Percentiles rank a stretch among this genome's conserved stretches.
phyloP scores from a whole-genome alignment of 2,329 filamentous ascomycete genomes.

The Chalaropsis ovoidea region DNA sequence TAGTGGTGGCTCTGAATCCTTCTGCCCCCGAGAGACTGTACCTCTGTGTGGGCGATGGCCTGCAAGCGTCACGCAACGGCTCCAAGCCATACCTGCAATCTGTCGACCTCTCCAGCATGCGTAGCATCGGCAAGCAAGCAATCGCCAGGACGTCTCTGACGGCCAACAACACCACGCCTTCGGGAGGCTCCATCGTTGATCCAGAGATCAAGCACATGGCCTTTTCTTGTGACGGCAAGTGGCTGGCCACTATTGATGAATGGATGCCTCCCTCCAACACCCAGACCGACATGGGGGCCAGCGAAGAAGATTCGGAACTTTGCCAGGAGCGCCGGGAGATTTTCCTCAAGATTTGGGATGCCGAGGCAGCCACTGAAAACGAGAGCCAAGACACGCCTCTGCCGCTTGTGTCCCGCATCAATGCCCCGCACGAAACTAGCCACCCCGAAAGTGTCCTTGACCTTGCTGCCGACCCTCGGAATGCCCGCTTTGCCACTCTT shows the following conservation, averaged over 20 bases:
- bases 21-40: conserved; percentile 53
- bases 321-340: conserved; percentile 54
- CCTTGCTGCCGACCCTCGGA: conserved; percentile 58
- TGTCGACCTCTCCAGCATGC: conserved; percentile 70
- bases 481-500: conserved; percentile 68
- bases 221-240: conserved; percentile 70
- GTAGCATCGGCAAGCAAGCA: conserved; percentile 75
- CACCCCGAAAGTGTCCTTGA: conserved; percentile 55
- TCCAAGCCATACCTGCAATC: conserved; percentile 59
- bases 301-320: conserved; percentile 37
- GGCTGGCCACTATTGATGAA: conserved; percentile 85
- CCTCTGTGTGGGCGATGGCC: conserved; percentile 55
- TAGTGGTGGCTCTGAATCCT: conserved; percentile 50
- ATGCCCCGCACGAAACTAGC: conserved; percentile 62
- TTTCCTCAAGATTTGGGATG: conserved; percentile 79
- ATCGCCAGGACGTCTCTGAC: conserved; percentile 81
- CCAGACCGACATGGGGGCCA: conserved; percentile 39
- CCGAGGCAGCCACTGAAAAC: conserved; percentile 34
- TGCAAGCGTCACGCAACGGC: conserved; percentile 46
- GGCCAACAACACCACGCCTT: conserved; percentile 58
- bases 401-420: conserved; percentile 71
- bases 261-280: conserved; percentile 71
- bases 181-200: conserved; percentile 60
- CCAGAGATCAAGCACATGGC: conserved; percentile 67
- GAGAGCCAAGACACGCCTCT: conserved; percentile 45